phyloP scores from a whole-genome alignment of 768 basidiomycete genomes.

The Tricholoma sp. region DNA sequence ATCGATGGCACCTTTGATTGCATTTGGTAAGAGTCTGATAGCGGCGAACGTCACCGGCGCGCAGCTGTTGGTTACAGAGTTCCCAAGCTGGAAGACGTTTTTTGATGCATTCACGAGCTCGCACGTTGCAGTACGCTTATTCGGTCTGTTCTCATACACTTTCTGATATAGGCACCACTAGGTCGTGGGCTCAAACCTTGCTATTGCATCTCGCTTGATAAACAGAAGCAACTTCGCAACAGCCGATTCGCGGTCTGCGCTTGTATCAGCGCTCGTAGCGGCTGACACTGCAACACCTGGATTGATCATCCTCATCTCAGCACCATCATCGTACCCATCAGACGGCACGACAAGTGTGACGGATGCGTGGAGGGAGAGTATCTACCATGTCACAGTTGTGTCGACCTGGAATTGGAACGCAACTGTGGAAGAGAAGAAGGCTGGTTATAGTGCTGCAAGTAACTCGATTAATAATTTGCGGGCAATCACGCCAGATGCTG shows the following conservation, averaged over 20 bases:
- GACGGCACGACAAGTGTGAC: conserved; percentile 38
- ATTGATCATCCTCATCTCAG: conserved; percentile 36
- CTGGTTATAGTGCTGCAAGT: conserved; percentile 28
- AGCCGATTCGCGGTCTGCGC: conserved; percentile 18
- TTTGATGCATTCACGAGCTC: conserved; percentile 32
- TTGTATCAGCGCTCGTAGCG: conserved; percentile 32
- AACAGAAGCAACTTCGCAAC: conserved; percentile 34
- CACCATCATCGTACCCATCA: conserved; percentile 31
- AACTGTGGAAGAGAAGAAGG: conserved; percentile 29
- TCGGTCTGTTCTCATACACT: conserved; percentile 1
- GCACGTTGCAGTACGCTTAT: conserved; percentile 32
- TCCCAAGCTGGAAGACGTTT: conserved; percentile 37
- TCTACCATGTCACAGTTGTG: conserved; percentile 42
- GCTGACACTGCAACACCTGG: conserved; percentile 32
- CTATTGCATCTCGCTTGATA: conserved; percentile 41
- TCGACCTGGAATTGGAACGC: conserved; percentile 44
- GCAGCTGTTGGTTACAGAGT: conserved; percentile 29
- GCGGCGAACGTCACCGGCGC: conserved; percentile 20
- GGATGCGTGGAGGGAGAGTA: conserved; percentile 37
- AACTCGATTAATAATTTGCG: conserved; percentile 35
- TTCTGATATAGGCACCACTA: conserved; percentile 12
- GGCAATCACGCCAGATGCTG: conserved; percentile 38
- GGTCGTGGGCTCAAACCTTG: conserved; percentile 35
- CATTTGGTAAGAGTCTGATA: conserved; percentile 27
- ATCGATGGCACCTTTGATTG: conserved; percentile 38